phyloP scores from a whole-genome alignment of 768 basidiomycete species.

The Termitomyces bulborhizus region DNA sequence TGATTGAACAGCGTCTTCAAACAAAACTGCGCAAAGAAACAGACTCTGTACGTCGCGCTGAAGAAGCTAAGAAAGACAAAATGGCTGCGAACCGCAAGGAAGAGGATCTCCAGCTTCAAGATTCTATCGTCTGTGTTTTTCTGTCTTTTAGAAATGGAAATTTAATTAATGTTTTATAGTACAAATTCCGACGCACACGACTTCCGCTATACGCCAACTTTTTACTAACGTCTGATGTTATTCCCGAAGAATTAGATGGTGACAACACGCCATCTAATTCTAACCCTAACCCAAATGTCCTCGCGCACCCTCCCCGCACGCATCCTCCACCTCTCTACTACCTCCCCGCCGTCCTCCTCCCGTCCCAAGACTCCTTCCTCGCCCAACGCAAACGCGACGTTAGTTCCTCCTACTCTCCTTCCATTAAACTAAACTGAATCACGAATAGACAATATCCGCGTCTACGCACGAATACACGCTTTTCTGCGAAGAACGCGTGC shows the following conservation, averaged over 20 bases:
- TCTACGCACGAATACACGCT: conserved; percentile 62
- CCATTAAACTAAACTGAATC: not conserved
- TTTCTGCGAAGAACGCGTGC: conserved; percentile 55
- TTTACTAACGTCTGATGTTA: conserved; percentile 65
- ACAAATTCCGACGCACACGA: conserved; percentile 66
- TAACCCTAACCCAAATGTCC: conserved; percentile 17
- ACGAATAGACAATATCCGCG: conserved; percentile 41
- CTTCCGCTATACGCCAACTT: conserved; percentile 73
- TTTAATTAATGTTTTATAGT: conserved; percentile 28
- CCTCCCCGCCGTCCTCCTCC: conserved; percentile 61
- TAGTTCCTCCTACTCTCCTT: conserved; percentile 4
- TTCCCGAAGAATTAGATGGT: too few species aligned
- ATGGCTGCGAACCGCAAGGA: conserved; percentile 70
- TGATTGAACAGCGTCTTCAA: conserved; percentile 82
- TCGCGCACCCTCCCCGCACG: conserved; percentile 48
- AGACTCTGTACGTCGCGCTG: conserved; percentile 78
- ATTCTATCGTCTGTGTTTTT: conserved; percentile 59
- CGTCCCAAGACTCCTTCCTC: conserved; percentile 67
- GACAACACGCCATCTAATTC: too few species aligned
- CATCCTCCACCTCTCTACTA: conserved; percentile 79
- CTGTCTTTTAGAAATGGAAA: not conserved
- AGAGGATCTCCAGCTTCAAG: conserved; percentile 76
- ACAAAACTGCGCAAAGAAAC: conserved; percentile 80
- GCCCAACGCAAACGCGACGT: conserved; percentile 59
- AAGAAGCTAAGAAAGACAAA: conserved; percentile 85